Evolutionary conservation across 176 grass and related monocot genomes (phyloP), one percentile per base, ranked within the genome.

Genomic region (Oryza nivara): DNA sequence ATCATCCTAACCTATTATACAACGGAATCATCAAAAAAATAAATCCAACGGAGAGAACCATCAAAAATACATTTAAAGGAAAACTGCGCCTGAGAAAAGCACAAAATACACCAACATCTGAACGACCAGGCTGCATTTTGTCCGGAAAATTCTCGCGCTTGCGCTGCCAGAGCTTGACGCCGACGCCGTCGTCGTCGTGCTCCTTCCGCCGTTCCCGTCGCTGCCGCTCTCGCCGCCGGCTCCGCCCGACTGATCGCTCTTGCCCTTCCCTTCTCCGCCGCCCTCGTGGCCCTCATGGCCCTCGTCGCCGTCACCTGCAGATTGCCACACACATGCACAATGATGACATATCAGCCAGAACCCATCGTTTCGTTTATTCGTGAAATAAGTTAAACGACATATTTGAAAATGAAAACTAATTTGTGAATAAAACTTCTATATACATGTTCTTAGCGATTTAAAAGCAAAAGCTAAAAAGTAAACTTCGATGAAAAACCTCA

Each of bases 381-480:
- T 3, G 2, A 0, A 32, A 32, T 32, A 32, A 32, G 30, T 3
- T 0, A 32, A 32, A 32, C 30, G 0, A 0, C 30, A 32, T 32
- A 32, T 32, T 32, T 23, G 23, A 23, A 32, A 32, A 32, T 0
- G 2, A 32, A 32, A 32, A 32, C 0, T 32, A 32, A 32, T 32
- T 32, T 32, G 30, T 32, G 2, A 32, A 0, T 32, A 32, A 32
- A 32, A 32, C 30, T 2, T 28, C 0, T 28, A 28, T 28, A 28
- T 28, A 28, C 28, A 0, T 28, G 1, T 28, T 28, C 0, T 28
- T 28, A 28, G 0, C 28, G 0, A 28, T 28, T 28, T 0, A 28
- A 28, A 28, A 28, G 28, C 28, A 28, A 28, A 28, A 28, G 28
- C 28, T 28, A 28, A 28, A 0, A 28, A 28, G 0, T 28, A 28